Base-by-base conservation (phyloP, 1,284 basidiomycete genomes). In the Ganoderma lucidum region DNA sequence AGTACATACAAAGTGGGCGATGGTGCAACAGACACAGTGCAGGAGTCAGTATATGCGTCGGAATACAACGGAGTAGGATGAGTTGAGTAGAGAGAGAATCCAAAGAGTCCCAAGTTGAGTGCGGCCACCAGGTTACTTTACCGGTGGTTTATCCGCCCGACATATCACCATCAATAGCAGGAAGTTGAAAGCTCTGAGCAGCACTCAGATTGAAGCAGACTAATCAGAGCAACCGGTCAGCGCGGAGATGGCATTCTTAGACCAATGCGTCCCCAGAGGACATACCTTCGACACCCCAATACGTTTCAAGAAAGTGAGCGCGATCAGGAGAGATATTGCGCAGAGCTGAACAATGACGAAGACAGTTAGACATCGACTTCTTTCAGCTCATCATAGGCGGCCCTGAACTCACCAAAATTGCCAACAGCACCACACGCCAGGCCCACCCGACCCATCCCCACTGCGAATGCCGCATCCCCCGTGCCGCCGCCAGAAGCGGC, bases 401-500 rank as follows among this genome's bases (percentile, higher is more conserved):
- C 14, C 2, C 15, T 32, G 30, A 6, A 64, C 63, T 23, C 39
- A 64, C 63, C 63, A 64, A 37, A 19, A 64, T 28, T 39, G 56
- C 53, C n/a, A 56, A 44, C 1, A 64, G 23, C 23, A 3, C 28
- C 10, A 64, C 45, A n/a, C 53, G 39, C 63, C 53, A 42, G 3
- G 35, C 45, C 42, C 51, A 37, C 19, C 30, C 48, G 19, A 32
- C 14, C 62, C 30, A 1, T 19, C 62, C 45, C 32, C 39, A 28
- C 39, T 23, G 59, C 8, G 55, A 35, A 14, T n/a, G 41, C 12
- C 23, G 60, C 44, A 51, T 14, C 48, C 41, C 15, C 23, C 48
- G 17, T 10, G 39, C 59, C 42, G 65, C 6, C 10, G 12, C 59
- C 60, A 69, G 39, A 6, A 69, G 68, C 23, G 68, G 68, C 45